Base-by-base conservation (phyloP, 805 yeast species). In the Hagleromyces aurorensis region DNA sequence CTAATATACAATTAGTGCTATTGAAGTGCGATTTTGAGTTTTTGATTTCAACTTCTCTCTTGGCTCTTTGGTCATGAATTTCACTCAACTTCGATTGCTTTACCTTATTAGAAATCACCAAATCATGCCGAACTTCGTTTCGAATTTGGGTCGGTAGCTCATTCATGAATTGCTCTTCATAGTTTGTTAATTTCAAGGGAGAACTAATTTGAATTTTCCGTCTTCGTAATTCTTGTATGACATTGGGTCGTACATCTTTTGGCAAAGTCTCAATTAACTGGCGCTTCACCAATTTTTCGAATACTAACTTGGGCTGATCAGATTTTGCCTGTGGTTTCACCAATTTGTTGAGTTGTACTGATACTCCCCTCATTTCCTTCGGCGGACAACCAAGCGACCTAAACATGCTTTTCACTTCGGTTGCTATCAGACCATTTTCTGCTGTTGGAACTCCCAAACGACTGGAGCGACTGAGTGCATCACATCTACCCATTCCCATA, bases 401-500 rank as follows among this genome's bases (percentile, higher is more conserved):
- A 41, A 70, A 70, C 11, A 82, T 52, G 8, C 70, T 60, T 41
- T 74, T 68, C 21, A 76, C 47, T 46, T 78, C 83, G 8, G 75
- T 64, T 0, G 75, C 69, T 6, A 84, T 51, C n/a, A 72, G 46
- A 1, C 84, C 83, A 43, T 64, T 41, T 31, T 72, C 78, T 43
- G 70, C 63, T 2, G 86, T 73, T 3, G 78, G 65, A 1, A 70
- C 50, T 0, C 86, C 85, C 9, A 89, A 47, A 19, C 62, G 62
- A 3, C 78, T 59, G 7, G 78, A 62, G 41, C 74, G 75, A 23
- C 76, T 72, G 8, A 67, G 57, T 19, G 77, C 61, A 29, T 77
- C 84, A 54, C 95, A 84, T 9, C 51, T 51, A 0, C 98, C 97
- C 74, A 80, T 73, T 0, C 98, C 98, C 46, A 91, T 40, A 52